Conservation (phyloP, 805 yeast species). For the Sugiyamaella smithiae region DNA sequence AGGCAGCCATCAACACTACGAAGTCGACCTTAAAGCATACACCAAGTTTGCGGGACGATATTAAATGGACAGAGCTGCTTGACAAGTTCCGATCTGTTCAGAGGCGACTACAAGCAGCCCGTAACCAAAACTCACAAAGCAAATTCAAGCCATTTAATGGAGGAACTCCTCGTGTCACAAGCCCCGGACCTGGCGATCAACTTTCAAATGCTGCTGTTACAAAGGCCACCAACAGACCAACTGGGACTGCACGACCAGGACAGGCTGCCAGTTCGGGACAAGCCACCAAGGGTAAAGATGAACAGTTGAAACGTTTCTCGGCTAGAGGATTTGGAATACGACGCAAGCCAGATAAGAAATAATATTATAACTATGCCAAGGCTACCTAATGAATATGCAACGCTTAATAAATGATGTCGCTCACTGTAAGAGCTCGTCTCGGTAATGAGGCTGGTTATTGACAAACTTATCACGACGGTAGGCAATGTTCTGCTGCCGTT, state of each 20-base stretch:
- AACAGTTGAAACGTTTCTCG: background rate
- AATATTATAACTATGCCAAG: too few relatives aligned
- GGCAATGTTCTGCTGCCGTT: slow-evolving; percentile 43
- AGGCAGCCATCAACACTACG: slow-evolving; percentile 17
- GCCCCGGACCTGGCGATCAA: background rate
- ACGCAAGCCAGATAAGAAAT: background rate
- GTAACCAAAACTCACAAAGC: slow-evolving; percentile 14
- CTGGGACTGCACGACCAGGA: background rate
- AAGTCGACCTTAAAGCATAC: slow-evolving; percentile 14
- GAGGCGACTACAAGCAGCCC: slow-evolving; percentile 21
- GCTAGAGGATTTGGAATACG: slow-evolving; percentile 1
- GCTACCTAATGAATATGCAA: too few relatives aligned
- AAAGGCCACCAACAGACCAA: background rate
- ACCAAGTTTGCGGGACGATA: slow-evolving; percentile 26
- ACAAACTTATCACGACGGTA: slow-evolving; percentile 57
- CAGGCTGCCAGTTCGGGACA: background rate
- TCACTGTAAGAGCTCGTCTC: slow-evolving; percentile 64
- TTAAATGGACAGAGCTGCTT: slow-evolving; percentile 44
- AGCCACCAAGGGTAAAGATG: background rate
- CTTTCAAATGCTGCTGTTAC: background rate
- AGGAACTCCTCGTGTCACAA: slow-evolving; percentile 1
- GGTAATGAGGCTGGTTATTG: slow-evolving; percentile 81
- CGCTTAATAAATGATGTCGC: too few relatives aligned
- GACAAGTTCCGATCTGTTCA: slow-evolving; percentile 52
- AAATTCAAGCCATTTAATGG: too few relatives aligned